Evolutionary conservation across 1,139 yeast genomes (phyloP), one percentile per base, ranked within the genome.

Genomic region (Saccharomyces hybrid): DNA sequence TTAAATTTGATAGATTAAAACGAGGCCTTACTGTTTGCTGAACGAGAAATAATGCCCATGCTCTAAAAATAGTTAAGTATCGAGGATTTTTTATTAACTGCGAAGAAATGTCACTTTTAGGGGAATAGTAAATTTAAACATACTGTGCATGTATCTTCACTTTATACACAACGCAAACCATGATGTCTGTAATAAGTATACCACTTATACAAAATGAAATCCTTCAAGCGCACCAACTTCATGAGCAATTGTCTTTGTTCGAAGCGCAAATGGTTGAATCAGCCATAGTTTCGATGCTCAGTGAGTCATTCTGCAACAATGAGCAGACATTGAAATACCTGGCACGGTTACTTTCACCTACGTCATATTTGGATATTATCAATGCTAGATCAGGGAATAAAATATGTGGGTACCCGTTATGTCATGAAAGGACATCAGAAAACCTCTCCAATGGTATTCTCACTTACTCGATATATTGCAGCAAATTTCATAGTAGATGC

Each of bases 371-470:
- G 20, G 30, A 26, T 26, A 38, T 59, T 6, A 48, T 57, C 4
- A 27, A 48, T 14, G 38, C 27, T 1, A 53, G 61, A 31, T 48
- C 52, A 13, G 25, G 32, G 5, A 49, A 56, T 14, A 25, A 42
- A 14, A 42, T 53, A 20, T 58, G 62, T 51, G 61, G 58, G 2
- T 58, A 59, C 47, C 60, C 62, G 27, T 25, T 57, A 8, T 59
- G 61, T 47, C 38, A 41, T 30, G 27, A 46, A 3, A 49, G 46
- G 13, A 25, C 14, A 16, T 13, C 47, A 9, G 50, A 32, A 11
- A 28, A 42, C 1, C 23, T 34, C 2, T 16, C 8, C 14, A n/a
- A 48, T 14, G 26, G 23, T 14, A 8, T 34, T 4, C 8, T 7
- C 11, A 28, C 27, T 2, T 20, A 27, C 3, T 25, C 34, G n/a